Evolutionary conservation across 371 early-diverging fungal genomes (phyloP), one percentile per base, ranked within the genome.

Genomic region (Nematocida ironsii): DNA sequence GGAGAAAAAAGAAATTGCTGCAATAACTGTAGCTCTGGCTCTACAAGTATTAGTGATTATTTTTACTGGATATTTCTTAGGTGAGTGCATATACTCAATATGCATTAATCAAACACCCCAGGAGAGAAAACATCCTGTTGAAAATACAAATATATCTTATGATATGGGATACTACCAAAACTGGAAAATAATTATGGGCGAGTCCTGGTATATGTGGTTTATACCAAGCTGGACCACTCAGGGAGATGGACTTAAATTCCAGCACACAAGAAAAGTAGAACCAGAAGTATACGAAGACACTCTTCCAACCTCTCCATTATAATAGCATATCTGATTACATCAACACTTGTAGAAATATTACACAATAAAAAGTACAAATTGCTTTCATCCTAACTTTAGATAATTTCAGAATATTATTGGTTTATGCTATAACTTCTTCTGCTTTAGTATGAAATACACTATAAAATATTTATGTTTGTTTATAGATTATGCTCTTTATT

Each of bases 101-200:
- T 56, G 82, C 69, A 50, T 48, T 4, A 78, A 78, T 47, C 45
- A 78, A 55, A 78, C 80, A 11, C 61, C 55, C n/a, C 45, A 68
- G 40, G 80, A 78, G 62, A 57, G 80, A 39, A 57, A 40, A 9
- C 42, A 78, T 18, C 61, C 68, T 13, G 16, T 40, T 6, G 64
- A 56, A 47, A 67, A 78, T 25, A 68, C 64, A 18, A 70, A 25
- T 40, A 78, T 78, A 86, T 96, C 98, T 2, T 98, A 95, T 87
- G 91, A 96, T 86, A 85, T 95, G 66, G 96, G 96, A 4, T 72
- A 89, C 5, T 82, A 89, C 72, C 88, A 89, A 58, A 95, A 95
- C 76, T 89, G 93, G 68, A 87, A 86, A 33, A 85, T 90, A 20
- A 91, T 94, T 13, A 90, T 95, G 70, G 95, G 95, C 3, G 83